Evolutionary conservation across 495 filamentous ascomycete species (phyloP).

Genomic region (Cercophora sp.): DNA sequence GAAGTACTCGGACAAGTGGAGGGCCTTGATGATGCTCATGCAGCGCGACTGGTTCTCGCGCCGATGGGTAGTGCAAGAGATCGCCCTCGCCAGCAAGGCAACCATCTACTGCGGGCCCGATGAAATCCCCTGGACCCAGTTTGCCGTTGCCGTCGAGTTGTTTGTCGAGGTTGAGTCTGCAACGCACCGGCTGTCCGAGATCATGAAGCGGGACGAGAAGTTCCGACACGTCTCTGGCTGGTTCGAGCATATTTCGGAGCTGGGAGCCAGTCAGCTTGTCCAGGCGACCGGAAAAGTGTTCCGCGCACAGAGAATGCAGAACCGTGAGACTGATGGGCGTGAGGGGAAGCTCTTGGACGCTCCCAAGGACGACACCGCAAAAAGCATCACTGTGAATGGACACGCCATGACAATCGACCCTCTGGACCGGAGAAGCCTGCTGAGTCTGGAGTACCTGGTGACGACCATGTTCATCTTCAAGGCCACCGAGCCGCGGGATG

Average conservation of each 20-base stretch:
- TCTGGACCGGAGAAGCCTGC: slow-evolving; percentile 6
- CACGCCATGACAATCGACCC: not conserved
- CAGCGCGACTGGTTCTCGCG: slow-evolving; percentile 33
- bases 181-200: slow-evolving; percentile 24
- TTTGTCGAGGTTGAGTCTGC: slow-evolving; percentile 24
- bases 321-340: not conserved
- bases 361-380: not conserved
- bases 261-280: slow-evolving; percentile 34
- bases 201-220: slow-evolving; percentile 6
- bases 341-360: not conserved
- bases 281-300: slow-evolving; percentile 33
- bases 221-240: slow-evolving; percentile 13
- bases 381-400: not conserved
- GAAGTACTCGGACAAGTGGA: slow-evolving; percentile 19
- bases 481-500: slow-evolving; percentile 27
- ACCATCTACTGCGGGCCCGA: slow-evolving; percentile 26
- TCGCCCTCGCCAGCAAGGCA: slow-evolving; percentile 31
- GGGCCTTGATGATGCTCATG: slow-evolving; percentile 29
- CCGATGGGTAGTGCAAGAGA: slow-evolving; percentile 37
- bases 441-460: slow-evolving; percentile 30
- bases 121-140: slow-evolving; percentile 26
- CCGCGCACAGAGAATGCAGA: slow-evolving; percentile 2
- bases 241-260: slow-evolving; percentile 25
- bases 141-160: slow-evolving; percentile 28
- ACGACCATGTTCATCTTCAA: slow-evolving; percentile 28